Evolutionary conservation across 257 asterid genomes (phyloP).

Genomic region (Nicotiana knightiana): DNA sequence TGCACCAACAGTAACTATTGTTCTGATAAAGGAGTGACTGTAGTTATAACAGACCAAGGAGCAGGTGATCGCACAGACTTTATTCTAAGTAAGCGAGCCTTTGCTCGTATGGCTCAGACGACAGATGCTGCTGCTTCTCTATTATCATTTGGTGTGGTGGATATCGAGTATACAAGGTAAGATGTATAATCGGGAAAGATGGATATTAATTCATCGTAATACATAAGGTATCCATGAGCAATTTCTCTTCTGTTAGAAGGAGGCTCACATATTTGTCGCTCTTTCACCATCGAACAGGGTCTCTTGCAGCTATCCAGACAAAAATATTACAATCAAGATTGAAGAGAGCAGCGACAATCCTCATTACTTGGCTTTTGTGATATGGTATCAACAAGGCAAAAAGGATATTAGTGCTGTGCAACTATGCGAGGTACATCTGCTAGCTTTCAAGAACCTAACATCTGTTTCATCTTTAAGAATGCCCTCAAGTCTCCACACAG

Average conservation of each 20-base stretch:
- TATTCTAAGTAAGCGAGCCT: slow-evolving; percentile 69
- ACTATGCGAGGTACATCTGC: slow-evolving; percentile 62
- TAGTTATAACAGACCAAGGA: slow-evolving; percentile 70
- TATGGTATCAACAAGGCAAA: slow-evolving; percentile 75
- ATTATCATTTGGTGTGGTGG: slow-evolving; percentile 51
- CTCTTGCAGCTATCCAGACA: slow-evolving; percentile 67
- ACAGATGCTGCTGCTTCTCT: slow-evolving; percentile 53
- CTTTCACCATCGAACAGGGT: slow-evolving; percentile 44
- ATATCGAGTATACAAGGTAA: slow-evolving; percentile 62
- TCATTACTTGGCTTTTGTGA: slow-evolving; percentile 66
- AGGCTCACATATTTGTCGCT: background rate
- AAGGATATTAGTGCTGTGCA: slow-evolving; percentile 72
- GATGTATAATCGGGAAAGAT: background rate
- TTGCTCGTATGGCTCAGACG: slow-evolving; percentile 60
- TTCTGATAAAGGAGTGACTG: slow-evolving; percentile 57
- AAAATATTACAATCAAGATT: slow-evolving; percentile 60
- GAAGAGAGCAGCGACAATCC: slow-evolving; percentile 69
- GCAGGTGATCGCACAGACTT: slow-evolving; percentile 58
- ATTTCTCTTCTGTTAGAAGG: background rate
- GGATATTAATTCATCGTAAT: background rate
- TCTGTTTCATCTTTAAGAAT: background rate
- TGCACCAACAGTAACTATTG: slow-evolving; percentile 56
- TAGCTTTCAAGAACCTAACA: background rate
- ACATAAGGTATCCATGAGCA: background rate
- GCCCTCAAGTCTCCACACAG: no score